Conservation (phyloP, 257 asterid species). For the Przewalskia tangutica region DNA sequence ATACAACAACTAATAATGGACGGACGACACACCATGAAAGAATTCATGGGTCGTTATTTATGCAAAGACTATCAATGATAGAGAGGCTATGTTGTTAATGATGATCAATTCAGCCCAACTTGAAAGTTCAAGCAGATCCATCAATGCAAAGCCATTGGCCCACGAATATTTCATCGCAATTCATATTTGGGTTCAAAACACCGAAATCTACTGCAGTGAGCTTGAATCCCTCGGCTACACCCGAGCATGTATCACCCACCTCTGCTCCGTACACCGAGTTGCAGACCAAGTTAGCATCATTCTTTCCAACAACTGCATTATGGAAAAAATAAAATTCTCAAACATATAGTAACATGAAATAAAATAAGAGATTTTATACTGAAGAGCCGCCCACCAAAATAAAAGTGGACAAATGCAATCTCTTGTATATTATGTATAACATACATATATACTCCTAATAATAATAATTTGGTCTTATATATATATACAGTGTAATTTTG, state of each 20-base stretch:
- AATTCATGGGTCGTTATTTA: background rate
- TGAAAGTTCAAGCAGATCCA: conserved; percentile 5
- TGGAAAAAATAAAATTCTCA: background rate
- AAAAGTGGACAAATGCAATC: too few species aligned
- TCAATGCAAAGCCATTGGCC: conserved; percentile 27
- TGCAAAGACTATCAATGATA: too few species aligned
- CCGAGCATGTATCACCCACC: background rate
- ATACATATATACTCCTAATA: too few species aligned
- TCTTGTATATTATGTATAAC: too few species aligned
- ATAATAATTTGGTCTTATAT: too few species aligned
- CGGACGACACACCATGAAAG: background rate
- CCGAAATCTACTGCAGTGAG: background rate
- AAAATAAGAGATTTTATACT: too few species aligned
- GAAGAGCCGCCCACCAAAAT: too few species aligned
- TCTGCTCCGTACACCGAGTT: background rate
- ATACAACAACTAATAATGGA: background rate
- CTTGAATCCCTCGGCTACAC: background rate
- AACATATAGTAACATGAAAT: background rate
- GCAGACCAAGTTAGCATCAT: background rate
- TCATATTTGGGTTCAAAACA: conserved; percentile 20
- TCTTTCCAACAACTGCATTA: background rate
- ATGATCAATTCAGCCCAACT: background rate
- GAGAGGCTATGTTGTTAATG: background rate
- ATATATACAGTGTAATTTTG: too few species aligned
- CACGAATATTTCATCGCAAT: conserved; percentile 15